These are phyloP conservation scores for Pyrus hybrid DNA, from an alignment of 331 rosid genomes.

Conservation along the genomic window DNA sequence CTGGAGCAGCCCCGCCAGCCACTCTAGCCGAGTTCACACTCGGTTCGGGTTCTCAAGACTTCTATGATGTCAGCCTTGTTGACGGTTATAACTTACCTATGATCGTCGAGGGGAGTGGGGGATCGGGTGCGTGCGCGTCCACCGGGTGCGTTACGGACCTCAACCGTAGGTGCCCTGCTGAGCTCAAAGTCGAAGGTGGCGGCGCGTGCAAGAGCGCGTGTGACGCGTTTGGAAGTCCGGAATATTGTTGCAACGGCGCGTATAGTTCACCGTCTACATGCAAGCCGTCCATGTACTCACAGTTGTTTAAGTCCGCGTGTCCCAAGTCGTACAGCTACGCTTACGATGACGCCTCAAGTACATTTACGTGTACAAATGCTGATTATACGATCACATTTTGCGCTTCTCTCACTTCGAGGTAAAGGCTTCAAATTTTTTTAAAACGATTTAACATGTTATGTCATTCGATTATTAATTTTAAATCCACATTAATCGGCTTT, in stretches of 20 bases:
- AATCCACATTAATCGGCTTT: background rate
- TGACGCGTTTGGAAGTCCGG: constrained; percentile 29
- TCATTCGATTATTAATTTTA: background rate
- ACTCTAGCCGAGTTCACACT: constrained; percentile 44
- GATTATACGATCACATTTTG: constrained; percentile 35
- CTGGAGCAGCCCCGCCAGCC: constrained; percentile 37
- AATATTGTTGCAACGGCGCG: constrained; percentile 38
- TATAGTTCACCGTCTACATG: constrained; percentile 25
- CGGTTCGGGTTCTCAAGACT: constrained; percentile 27
- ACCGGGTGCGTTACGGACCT: constrained; percentile 39
- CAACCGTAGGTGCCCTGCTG: constrained; percentile 31
- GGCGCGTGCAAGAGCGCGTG: constrained; percentile 43
- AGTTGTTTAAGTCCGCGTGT: constrained; percentile 35
- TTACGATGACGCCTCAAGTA: constrained; percentile 36
- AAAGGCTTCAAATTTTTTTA: background rate
- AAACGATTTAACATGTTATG: background rate
- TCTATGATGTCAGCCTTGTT: constrained; percentile 39
- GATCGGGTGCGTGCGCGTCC: constrained; percentile 26
- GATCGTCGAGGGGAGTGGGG: constrained; percentile 33
- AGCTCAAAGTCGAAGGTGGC: constrained; percentile 18
- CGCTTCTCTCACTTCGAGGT: constrained; percentile 30
- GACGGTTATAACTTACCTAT: constrained; percentile 38
- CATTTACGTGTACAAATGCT: constrained; percentile 30
- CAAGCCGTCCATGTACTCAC: constrained; percentile 34
- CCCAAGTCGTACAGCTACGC: constrained; percentile 43